Evolutionary conservation across 1,284 basidiomycete genomes (phyloP).

Genomic region (Xerocomus nothofagi): DNA sequence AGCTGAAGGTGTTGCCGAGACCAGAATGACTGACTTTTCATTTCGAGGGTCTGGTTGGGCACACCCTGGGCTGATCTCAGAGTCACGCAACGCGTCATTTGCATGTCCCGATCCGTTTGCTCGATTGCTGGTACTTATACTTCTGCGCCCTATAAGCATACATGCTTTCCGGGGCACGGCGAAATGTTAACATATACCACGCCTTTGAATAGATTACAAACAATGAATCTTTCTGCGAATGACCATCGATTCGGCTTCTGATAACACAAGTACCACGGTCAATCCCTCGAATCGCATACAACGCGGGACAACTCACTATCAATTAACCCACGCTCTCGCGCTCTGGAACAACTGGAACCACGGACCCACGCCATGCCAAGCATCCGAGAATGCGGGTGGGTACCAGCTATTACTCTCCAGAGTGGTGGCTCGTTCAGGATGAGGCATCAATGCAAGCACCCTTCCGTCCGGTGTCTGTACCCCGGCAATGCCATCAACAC

Average conservation of each 20-base stretch:
- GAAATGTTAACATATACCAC: not conserved
- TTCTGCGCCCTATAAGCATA: no score
- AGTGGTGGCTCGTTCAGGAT: constrained; percentile 80
- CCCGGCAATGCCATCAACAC: constrained; percentile 84
- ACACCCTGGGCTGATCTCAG: no score
- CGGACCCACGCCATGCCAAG: constrained; percentile 76
- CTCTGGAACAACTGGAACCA: constrained; percentile 98
- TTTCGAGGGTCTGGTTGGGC: no score
- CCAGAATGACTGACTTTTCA: no score
- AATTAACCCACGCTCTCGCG: constrained; percentile 51
- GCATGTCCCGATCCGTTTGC: not conserved
- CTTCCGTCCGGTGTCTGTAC: constrained; percentile 85
- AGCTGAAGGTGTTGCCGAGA: no score
- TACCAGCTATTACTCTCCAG: constrained; percentile 89
- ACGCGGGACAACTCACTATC: constrained; percentile 16
- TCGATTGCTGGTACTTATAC: not conserved
- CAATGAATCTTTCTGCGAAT: constrained; percentile 3
- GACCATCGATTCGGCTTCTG: not conserved
- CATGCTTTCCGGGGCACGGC: no score
- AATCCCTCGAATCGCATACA: not conserved
- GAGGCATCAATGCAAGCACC: constrained; percentile 95
- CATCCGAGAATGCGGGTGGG: constrained; percentile 53
- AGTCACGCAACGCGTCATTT: no score
- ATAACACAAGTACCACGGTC: not conserved
- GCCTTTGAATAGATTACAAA: constrained; percentile 8